Base-by-base conservation (phyloP, 192 early-diverging fungal genomes). In the Coemansia sp. region DNA sequence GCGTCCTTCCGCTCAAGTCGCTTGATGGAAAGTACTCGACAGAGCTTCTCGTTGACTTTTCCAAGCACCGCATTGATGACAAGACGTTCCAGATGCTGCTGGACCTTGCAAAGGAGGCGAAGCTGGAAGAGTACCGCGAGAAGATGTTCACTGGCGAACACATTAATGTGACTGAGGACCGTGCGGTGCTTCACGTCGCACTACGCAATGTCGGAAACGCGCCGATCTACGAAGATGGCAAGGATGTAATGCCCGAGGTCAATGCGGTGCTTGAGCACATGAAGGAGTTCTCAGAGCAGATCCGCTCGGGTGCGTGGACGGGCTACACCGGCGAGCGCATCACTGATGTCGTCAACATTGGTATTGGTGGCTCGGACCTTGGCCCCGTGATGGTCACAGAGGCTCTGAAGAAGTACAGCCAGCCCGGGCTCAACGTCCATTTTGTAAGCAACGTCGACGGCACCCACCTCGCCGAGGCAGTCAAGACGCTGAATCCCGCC, bases 361-460 rank as follows among this genome's bases (percentile, higher is more conserved):
- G 96, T 64, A 98, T 98, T 71, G 96, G 96, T 76, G 96, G 96
- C 71, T 97, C 95, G 3, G 96, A 98, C 78, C 85, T 98, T 35
- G 96, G 96, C 31, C 96, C 96, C 23, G 94, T 95, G 59, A 99
- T 99, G 95, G 96, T 95, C 21, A 97, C 95, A n/a, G 95, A 99
- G 82, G 95, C 96, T 8, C 85, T 99, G 66, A 97, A 97, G 85
- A 92, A 90, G 25, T 97, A 94, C 78, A 87, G 91, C 48, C 85
- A 93, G 55, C 65, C 84, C 23, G 90, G 85, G 4, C 78, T 99
- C 37, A 84, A 84, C 69, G 91, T 91, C 21, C 95, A 99, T 82
- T 99, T 95, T 89, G 95, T 99, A 39, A 93, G 91, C 63, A 99
- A 99, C 82, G 93, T 99, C 71, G 96, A 99, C 65, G 96, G 96